A percentile compares a stretch with the other conserved stretches of the same genome.
phyloP scores from a whole-genome alignment of 139 green algal genomes.

The Haematococcus lacustris region DNA sequence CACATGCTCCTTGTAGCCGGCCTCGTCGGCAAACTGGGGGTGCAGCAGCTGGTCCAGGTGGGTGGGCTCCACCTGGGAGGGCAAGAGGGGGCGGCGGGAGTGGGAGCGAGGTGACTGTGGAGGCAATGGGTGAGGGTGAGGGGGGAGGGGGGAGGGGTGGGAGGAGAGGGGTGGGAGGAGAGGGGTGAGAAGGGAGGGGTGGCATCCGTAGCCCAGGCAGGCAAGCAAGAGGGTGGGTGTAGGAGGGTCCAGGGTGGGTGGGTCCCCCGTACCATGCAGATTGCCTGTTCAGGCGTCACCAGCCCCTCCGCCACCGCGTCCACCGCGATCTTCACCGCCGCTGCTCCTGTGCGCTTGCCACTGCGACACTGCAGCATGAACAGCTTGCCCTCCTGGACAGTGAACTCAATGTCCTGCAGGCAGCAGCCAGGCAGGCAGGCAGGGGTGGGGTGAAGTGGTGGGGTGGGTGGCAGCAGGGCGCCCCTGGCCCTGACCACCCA shows the following conservation, averaged over 20 bases:
- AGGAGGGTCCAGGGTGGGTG: no score
- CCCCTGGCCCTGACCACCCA: no score
- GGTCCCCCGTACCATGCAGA: conserved; percentile 52
- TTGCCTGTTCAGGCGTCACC: conserved; percentile 32
- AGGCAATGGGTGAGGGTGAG: no score
- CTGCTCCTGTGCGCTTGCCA: conserved; percentile 77
- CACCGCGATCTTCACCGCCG: conserved; percentile 69
- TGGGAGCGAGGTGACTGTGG: no score
- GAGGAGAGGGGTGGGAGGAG: no score
- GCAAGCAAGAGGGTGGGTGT: no score
- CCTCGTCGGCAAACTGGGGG: conserved; percentile 65
- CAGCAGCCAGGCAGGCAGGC: not conserved
- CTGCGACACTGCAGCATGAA: conserved; percentile 83
- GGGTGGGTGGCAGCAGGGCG: no score
- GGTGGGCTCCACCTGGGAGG: conserved; percentile 53
- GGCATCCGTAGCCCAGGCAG: no score
- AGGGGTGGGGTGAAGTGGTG: not conserved
- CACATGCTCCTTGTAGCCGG: conserved; percentile 30
- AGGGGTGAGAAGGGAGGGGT: no score
- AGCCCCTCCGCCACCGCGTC: conserved; percentile 64
- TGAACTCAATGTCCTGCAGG: conserved; percentile 85
- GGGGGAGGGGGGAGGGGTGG: no score
- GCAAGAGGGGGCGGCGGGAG: no score
- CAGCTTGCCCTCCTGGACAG: conserved; percentile 74
- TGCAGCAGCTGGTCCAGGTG: conserved; percentile 89